Evolutionary conservation across 352 stramenopile genomes (phyloP).

Genomic region (Peronospora belbahrii): DNA sequence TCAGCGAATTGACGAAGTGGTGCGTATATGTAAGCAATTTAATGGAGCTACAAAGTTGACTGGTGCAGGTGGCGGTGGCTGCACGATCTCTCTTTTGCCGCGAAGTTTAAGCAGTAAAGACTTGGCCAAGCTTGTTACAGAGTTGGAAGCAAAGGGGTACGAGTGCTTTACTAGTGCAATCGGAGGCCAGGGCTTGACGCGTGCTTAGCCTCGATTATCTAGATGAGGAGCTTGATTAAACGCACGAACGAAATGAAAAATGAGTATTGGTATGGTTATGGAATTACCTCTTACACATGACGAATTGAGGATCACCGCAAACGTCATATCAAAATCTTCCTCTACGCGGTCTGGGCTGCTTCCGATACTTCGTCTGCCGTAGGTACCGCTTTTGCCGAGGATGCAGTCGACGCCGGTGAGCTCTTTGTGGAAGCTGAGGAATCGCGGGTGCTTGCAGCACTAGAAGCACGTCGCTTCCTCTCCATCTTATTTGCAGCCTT

Average conservation of each 20-base stretch:
- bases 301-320: constrained; percentile 1
- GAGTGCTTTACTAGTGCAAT: constrained; percentile 54
- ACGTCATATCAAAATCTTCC: constrained; percentile 5
- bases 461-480: constrained; percentile 44
- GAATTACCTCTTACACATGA: constrained; percentile 27
- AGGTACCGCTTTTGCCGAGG: constrained; percentile 18
- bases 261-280: constrained; percentile 4
- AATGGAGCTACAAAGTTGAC: constrained; percentile 86
- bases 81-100: constrained; percentile 79
- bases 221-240: constrained; percentile 1
- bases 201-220: constrained; percentile 1
- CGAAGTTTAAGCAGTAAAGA: constrained; percentile 28
- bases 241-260: too few relatives aligned
- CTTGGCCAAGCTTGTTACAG: constrained; percentile 35
- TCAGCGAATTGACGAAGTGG: constrained; percentile 71
- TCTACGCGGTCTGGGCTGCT: constrained; percentile 28
- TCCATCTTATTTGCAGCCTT: constrained; percentile 71
- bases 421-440: constrained; percentile 22
- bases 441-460: constrained; percentile 24
- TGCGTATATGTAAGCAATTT: constrained; percentile 37
- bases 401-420: constrained; percentile 13
- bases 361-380: constrained; percentile 9
- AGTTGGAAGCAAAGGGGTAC: constrained; percentile 43
- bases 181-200: constrained; percentile 39
- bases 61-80: constrained; percentile 82